Conservation (phyloP, 2,329 filamentous ascomycete species). For the Stachybotrys chlorohalonatus region DNA sequence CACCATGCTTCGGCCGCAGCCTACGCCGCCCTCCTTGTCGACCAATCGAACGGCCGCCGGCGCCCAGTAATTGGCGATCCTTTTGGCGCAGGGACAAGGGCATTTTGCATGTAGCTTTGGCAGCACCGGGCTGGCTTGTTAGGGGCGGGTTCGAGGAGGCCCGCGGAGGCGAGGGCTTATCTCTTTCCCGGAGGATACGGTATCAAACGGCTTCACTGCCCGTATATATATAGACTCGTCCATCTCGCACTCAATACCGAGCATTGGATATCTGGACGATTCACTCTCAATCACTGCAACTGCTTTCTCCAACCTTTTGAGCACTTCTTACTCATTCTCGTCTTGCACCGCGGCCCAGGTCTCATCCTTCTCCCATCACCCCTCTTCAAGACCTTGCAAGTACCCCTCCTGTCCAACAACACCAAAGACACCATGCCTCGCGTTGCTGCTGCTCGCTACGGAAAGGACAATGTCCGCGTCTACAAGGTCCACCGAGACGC, state of each 20-base stretch:
- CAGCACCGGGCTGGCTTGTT: background rate
- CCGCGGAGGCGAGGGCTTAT: background rate
- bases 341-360: slow-evolving; percentile 1
- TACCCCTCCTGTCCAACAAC: slow-evolving; percentile 7
- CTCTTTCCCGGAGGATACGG: background rate
- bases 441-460: slow-evolving; percentile 62
- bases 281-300: too few relatives aligned
- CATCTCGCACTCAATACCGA: background rate
- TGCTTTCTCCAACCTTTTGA: background rate
- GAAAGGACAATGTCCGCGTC: slow-evolving; percentile 97
- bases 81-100: background rate
- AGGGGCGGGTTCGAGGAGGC: too few relatives aligned
- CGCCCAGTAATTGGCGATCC: too few relatives aligned
- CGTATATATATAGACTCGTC: background rate
- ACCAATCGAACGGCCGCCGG: background rate
- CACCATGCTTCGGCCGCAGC: background rate
- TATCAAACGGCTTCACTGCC: background rate
- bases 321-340: background rate
- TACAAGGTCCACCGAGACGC: slow-evolving; percentile 86
- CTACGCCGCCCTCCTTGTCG: background rate
- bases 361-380: slow-evolving; percentile 2
- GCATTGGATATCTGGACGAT: too few relatives aligned
- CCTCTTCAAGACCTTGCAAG: slow-evolving; percentile 5
- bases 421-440: slow-evolving; percentile 34
- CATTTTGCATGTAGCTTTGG: background rate